phyloP scores from a whole-genome alignment of 768 basidiomycete genomes.

The Lepiota venenata region DNA sequence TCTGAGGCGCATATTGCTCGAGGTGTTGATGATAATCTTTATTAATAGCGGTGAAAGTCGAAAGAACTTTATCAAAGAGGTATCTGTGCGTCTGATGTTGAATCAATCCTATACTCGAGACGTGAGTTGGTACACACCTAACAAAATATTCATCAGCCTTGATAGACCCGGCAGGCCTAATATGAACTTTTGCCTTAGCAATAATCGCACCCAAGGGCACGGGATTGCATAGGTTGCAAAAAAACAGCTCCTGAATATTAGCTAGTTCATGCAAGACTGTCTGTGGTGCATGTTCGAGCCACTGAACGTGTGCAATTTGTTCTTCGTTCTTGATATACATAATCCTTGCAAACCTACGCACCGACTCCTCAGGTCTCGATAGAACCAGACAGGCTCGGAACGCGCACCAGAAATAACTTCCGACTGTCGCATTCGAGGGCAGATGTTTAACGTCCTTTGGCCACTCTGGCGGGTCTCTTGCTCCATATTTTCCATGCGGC shows the following conservation, averaged over 20 bases:
- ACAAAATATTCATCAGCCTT: conserved; percentile 16
- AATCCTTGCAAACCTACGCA: conserved; percentile 65
- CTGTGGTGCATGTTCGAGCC: conserved; percentile 69
- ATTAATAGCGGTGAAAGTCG: conserved; percentile 43
- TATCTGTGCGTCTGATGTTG: conserved; percentile 32
- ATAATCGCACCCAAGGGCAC: conserved; percentile 37
- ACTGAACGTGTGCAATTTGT: conserved; percentile 59
- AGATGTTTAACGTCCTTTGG: conserved; percentile 26
- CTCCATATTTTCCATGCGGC: conserved; percentile 24
- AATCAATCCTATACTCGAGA: neutral
- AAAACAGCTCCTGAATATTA: conserved; percentile 62
- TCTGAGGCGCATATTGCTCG: conserved; percentile 17
- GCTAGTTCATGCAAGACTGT: conserved; percentile 60
- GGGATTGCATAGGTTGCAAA: conserved; percentile 51
- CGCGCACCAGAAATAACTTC: conserved; percentile 62
- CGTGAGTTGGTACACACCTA: neutral
- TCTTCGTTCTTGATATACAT: conserved; percentile 43
- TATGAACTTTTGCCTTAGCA: conserved; percentile 45
- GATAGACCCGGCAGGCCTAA: conserved; percentile 14
- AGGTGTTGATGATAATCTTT: conserved; percentile 16
- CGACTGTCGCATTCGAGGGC: conserved; percentile 36
- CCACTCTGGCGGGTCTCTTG: conserved; percentile 28
- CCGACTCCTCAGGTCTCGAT: neutral
- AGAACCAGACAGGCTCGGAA: neutral
- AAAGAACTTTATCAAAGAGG: conserved; percentile 42